Evolutionary conservation across 1,284 basidiomycete genomes (phyloP).

Genomic region (Jaminaea rosea): DNA sequence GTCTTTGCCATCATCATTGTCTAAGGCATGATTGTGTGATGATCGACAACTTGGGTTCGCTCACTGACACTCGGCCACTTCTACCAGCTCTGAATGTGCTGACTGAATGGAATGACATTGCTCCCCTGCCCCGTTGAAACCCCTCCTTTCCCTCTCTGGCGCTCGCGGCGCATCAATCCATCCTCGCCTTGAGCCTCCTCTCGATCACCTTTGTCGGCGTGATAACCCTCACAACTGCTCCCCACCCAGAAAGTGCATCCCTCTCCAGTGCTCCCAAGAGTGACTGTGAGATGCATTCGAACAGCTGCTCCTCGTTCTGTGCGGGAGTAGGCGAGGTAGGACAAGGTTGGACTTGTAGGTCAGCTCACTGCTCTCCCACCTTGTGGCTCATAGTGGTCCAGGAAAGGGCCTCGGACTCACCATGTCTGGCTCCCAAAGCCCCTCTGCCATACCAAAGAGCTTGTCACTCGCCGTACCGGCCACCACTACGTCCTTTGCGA

Average conservation of each 20-base stretch:
- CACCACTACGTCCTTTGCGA: conserved; percentile 93
- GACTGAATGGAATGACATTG: no score
- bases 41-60: no score
- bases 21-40: no score
- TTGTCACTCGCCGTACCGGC: conserved; percentile 84
- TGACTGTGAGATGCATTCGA: conserved; percentile 96
- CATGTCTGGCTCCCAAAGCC: conserved; percentile 94
- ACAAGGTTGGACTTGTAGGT: no score
- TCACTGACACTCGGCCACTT: no score
- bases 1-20: no score
- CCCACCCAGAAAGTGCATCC: conserved; percentile 95
- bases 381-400: no score
- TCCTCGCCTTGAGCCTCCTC: conserved; percentile 29
- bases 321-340: not conserved
- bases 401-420: conserved; percentile 48
- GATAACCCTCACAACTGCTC: conserved; percentile 85
- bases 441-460: conserved; percentile 94
- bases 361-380: no score
- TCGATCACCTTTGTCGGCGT: conserved; percentile 46
- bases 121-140: no score
- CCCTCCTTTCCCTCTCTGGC: not conserved
- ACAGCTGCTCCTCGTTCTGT: conserved; percentile 82
- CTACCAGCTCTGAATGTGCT: no score
- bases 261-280: conserved; percentile 89
- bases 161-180: no score